Evolutionary conservation across 2,329 filamentous ascomycete genomes (phyloP), one percentile per base, ranked within the genome.

Genomic region (Drechslerella coelobrocha): DNA sequence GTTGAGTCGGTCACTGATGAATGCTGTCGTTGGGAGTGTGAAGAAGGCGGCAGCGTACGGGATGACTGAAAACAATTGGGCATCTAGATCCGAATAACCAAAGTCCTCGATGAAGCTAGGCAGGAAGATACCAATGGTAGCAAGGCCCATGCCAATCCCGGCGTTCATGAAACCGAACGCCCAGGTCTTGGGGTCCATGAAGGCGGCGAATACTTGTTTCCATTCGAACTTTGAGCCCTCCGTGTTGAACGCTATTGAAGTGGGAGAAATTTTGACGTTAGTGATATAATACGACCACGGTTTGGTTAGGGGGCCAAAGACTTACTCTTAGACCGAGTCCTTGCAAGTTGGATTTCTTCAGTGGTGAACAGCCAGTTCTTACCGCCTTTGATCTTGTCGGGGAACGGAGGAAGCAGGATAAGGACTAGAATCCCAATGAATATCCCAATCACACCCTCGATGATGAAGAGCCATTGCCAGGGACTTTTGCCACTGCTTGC

Each of bases 381-480:
- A 50, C 59, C 59, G 19, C 39, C 39, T 47, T 62, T 62, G 34
- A 62, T 62, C 48, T 54, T 62, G 34, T 62, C 59, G 12, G 59
- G 59, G 39, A 62, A 62, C 1, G 27, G 19, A 2, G 59, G 59
- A 26, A 62, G 50, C 7, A 62, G 12, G n/a, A 37, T 12, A 10
- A 62, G 17, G 19, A 62, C 21, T 2, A 62, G 9, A 17, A 62
- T 37, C 17, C 76, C 80, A 75, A 83, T 78, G 27, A 81, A 1
- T 2, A 84, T 76, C 5, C 82, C 84, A 19, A 81, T 74, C n/a
- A 84, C 61, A 23, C 84, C 84, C 77, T 89, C 87, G 2, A 91
- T 79, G 61, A 92, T 88, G 77, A 93, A 93, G 53, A 93, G 91
- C 89, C 89, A 92, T 1, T 84, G 81, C 90, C 90, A 92, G 0